Percentiles rank a stretch among this genome's conserved stretches.
Evolutionary conservation across 83 land plant genomes (phyloP).

Genomic region (Diphasiastrum complanatum): DNA sequence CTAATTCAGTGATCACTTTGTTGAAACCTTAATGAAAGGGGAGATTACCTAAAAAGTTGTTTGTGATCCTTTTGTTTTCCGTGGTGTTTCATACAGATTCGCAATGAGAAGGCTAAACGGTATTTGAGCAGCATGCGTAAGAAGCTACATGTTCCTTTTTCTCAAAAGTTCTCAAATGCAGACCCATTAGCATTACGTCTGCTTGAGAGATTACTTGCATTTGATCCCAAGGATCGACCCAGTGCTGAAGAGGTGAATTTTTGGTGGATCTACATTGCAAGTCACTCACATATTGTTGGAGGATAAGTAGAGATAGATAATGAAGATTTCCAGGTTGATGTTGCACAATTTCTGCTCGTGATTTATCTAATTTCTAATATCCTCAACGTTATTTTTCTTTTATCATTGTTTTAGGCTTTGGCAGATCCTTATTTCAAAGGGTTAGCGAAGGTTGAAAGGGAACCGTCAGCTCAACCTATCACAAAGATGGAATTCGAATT

Average conservation of each 20-base stretch:
- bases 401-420: conserved; percentile 13
- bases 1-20: neutral
- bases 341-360: no score
- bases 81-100: conserved; percentile 8
- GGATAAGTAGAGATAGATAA: no score
- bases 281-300: no score
- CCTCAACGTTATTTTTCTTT: neutral
- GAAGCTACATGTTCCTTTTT: conserved; percentile 17
- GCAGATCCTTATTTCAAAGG: conserved; percentile 25
- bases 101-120: conserved; percentile 20
- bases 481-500: conserved; percentile 24
- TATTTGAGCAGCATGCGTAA: conserved; percentile 21
- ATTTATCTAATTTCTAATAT: no score
- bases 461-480: conserved; percentile 22
- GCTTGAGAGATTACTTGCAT: conserved; percentile 7
- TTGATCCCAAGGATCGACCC: conserved; percentile 20
- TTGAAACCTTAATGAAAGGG: no score
- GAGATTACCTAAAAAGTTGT: no score
- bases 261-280: neutral
- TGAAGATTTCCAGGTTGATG: no score
- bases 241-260: conserved; percentile 11
- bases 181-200: conserved; percentile 5
- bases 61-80: no score
- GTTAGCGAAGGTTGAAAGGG: conserved; percentile 12
- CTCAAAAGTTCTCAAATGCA: conserved; percentile 14